These are phyloP conservation scores for Coemansia sp. DNA, from an alignment of 192 early-diverging fungal species.

Conservation along the genomic window DNA sequence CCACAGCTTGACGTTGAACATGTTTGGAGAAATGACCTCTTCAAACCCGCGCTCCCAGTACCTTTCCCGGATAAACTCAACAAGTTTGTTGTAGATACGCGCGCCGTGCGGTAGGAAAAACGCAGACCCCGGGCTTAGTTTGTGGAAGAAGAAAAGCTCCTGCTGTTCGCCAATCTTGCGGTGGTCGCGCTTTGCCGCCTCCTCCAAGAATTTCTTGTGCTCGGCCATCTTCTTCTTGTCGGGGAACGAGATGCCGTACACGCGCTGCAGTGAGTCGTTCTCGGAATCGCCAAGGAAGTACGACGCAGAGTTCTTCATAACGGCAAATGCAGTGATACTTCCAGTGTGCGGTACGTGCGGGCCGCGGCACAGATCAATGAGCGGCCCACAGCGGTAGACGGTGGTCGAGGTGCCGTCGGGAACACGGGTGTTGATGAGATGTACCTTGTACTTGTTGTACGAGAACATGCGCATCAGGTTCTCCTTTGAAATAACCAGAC, in stretches of 20 bases:
- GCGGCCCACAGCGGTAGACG: conserved; percentile 97
- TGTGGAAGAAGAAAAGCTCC: conserved; percentile 98
- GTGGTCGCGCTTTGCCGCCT: conserved; percentile 95
- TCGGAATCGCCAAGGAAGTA: conserved; percentile 97
- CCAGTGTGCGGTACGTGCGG: conserved; percentile 96
- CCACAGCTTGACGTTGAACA: conserved; percentile 99
- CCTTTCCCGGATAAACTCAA: conserved; percentile 84
- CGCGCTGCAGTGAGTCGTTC: conserved; percentile 97
- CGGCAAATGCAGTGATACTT: conserved; percentile 87
- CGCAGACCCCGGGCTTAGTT: conserved; percentile 87
- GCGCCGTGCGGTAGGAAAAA: conserved; percentile 97
- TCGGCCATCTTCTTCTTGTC: conserved; percentile 97
- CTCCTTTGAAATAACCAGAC: conserved; percentile 85
- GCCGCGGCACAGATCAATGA: conserved; percentile 96
- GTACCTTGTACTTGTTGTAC: conserved; percentile 97
- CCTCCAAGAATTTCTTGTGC: conserved; percentile 93
- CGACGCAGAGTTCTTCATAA: conserved; percentile 96
- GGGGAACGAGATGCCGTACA: conserved; percentile 99
- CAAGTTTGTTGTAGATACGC: conserved; percentile 92
- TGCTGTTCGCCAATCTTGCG: conserved; percentile 96
- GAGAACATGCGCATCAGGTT: conserved; percentile 95
- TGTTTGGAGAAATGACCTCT: conserved; percentile 97
- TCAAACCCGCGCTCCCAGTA: conserved; percentile 92
- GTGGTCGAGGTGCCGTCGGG: conserved; percentile 92
- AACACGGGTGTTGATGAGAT: conserved; percentile 89